Conservation (phyloP, 495 filamentous ascomycete genomes). For the Aspergillus nanangensis region DNA sequence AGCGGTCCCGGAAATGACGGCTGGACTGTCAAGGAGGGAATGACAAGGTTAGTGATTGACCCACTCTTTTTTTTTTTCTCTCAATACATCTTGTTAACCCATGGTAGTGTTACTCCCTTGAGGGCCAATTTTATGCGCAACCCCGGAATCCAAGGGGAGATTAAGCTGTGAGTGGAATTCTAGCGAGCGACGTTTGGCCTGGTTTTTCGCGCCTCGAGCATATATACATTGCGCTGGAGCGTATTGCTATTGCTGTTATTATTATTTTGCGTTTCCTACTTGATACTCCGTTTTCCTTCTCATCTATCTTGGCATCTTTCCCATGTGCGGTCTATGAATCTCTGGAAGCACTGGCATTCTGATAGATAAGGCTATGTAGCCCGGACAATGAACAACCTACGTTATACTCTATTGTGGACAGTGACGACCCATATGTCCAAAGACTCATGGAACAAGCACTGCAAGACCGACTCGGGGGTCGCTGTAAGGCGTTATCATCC, state of each 20-base stretch:
- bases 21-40: constrained; percentile 84
- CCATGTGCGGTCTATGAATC: constrained; percentile 2
- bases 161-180: constrained; percentile 80
- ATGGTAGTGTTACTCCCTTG: constrained; percentile 74
- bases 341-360: constrained; percentile 25
- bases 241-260: background rate
- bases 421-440: constrained; percentile 82
- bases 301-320: constrained; percentile 6
- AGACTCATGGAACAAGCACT: constrained; percentile 74
- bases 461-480: constrained; percentile 49
- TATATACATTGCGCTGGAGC: constrained; percentile 19
- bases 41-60: constrained; percentile 69
- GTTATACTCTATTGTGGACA: constrained; percentile 73
- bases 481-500: constrained; percentile 41
- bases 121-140: constrained; percentile 90
- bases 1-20: constrained; percentile 85
- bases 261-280: constrained; percentile 6
- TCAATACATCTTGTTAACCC: constrained; percentile 12
- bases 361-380: constrained; percentile 39
- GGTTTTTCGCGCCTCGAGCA: constrained; percentile 17
- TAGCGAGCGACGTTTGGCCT: constrained; percentile 19
- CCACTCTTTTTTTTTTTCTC: background rate
- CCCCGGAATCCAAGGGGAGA: constrained; percentile 63
- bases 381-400: constrained; percentile 31
- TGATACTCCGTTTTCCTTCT: constrained; percentile 13